These are phyloP conservation scores for Apiotrichum veenhuisii DNA, from an alignment of 1,284 basidiomycete species.

Conservation along the genomic window DNA sequence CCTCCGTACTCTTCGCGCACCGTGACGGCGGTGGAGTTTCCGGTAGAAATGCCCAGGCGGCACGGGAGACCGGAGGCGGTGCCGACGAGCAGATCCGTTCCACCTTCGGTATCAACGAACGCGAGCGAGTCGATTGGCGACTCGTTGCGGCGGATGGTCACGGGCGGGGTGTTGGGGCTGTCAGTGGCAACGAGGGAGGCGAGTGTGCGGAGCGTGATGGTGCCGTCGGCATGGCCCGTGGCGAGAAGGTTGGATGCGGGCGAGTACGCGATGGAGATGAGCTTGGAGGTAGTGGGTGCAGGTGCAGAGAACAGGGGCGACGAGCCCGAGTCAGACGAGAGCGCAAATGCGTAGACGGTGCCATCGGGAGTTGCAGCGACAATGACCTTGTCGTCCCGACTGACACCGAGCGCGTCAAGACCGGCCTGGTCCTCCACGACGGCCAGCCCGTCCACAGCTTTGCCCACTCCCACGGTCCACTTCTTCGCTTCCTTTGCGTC, in stretches of 20 bases:
- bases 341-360: constrained; percentile 52
- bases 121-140: constrained; percentile 58
- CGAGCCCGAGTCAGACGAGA: constrained; percentile 54
- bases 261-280: constrained; percentile 58
- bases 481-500: constrained; percentile 55
- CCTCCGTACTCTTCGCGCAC: constrained; percentile 45
- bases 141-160: constrained; percentile 56
- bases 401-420: constrained; percentile 20
- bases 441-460: constrained; percentile 29
- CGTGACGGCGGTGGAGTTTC: constrained; percentile 8
- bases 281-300: constrained; percentile 37
- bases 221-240: constrained; percentile 62
- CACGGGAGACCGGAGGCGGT: constrained; percentile 45
- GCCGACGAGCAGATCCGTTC: constrained; percentile 35
- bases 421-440: constrained; percentile 32
- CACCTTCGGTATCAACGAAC: constrained; percentile 21
- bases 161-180: neutral
- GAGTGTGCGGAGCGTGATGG: constrained; percentile 58
- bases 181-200: constrained; percentile 48
- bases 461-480: constrained; percentile 34
- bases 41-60: constrained; percentile 22
- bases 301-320: constrained; percentile 38
- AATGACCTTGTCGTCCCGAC: constrained; percentile 33
- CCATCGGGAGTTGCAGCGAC: constrained; percentile 59
- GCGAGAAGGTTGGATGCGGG: constrained; percentile 54